Base-by-base conservation (phyloP, 1,284 basidiomycete genomes). In the Puccinia horiana region DNA sequence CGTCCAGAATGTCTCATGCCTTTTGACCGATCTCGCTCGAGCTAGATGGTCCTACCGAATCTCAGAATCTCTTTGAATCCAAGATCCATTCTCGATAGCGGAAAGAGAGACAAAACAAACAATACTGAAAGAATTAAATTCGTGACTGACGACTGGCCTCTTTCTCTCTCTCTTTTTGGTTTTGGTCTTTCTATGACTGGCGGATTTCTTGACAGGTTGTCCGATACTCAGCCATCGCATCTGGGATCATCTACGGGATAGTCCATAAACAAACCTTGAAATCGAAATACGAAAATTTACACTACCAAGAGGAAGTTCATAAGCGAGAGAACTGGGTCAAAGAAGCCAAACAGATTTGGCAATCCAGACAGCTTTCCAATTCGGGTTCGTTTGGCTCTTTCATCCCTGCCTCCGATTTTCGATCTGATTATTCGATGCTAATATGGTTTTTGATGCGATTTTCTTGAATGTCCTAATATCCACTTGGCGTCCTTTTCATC, bases 201-300 rank as follows among this genome's bases (percentile, higher is more conserved):
- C n/a, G n/a, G n/a, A n/a, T n/a, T n/a, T n/a, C 11, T 61, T 61
- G n/a, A 37, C 47, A 99, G 96, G 96, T 98, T 87, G 93, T 93
- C 86, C 94, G 96, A 86, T 99, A 98, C 89, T 92, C 95, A 54
- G 95, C 96, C 77, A 91, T 99, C 85, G 89, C 93, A 84, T 90
- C 91, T 81, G 96, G 96, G 87, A 91, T 98, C 85, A 89, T 92
- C 87, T 99, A 98, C 88, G 96, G 97, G 86, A 92, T 97, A 87
- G 90, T 92, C 85, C 96, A 98, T 90, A 92, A 93, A 87, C 91
- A 93, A 86, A 93, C 95, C 87, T 89, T 99, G 85, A 95, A 97
- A 89, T 91, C 91, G 85, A 89, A 91, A 84, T 91, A 93, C 87
- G 92, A 97, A 88, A 91, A 93, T 85, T 91, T 91, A 96, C 77